Evolutionary conservation across 176 grass and related monocot species (phyloP).

Genomic region (Oryza nivara): DNA sequence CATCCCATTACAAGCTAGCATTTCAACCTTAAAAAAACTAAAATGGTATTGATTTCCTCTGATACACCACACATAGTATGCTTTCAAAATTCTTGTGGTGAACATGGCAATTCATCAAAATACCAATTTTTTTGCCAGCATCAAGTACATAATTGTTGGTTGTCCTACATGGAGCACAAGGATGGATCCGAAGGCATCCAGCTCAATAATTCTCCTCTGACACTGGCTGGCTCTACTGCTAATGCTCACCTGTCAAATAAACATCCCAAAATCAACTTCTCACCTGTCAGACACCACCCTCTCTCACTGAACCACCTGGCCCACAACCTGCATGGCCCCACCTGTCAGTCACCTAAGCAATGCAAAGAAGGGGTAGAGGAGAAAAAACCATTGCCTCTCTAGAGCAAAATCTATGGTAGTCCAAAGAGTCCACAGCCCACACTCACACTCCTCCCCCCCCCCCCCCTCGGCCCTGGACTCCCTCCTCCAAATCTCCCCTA

Average conservation of each 20-base stretch:
- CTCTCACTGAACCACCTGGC: fast-evolving
- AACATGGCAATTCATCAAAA: background rate
- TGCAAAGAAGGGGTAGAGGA: background rate
- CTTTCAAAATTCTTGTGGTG: background rate
- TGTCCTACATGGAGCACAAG: background rate
- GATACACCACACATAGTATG: background rate
- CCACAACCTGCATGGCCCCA: background rate
- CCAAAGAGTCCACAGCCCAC: slow-evolving; percentile 16
- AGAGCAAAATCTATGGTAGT: slow-evolving; percentile 22
- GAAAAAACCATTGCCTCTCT: background rate
- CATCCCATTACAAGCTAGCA: background rate
- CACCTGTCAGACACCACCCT: background rate
- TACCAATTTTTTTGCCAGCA: background rate
- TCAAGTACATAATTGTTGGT: background rate
- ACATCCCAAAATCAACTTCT: background rate
- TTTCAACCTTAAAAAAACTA: background rate
- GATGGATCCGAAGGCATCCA: slow-evolving; percentile 11
- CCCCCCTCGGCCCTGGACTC: background rate
- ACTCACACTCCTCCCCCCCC: background rate
- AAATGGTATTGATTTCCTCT: background rate
- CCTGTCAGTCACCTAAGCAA: background rate
- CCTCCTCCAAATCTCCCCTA: background rate
- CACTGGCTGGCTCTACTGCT: background rate
- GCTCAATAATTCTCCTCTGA: slow-evolving; percentile 31
- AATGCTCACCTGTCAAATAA: slow-evolving; percentile 38